Conservation (phyloP, 345 rosid species). For the Linum lewisii region DNA sequence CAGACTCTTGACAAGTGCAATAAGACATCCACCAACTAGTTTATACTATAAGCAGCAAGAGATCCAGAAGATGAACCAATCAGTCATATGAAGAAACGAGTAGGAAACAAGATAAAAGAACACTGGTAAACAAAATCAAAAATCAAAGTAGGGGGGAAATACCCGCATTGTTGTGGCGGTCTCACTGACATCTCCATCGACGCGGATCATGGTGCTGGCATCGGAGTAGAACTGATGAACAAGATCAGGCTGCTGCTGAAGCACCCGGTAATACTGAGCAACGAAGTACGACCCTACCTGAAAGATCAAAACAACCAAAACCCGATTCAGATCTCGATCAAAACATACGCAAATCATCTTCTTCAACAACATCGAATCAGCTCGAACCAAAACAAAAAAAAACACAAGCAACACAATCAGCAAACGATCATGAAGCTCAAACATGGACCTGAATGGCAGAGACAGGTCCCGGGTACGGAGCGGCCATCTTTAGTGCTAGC, state of each 20-base stretch:
- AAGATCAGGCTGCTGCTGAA: constrained; percentile 74
- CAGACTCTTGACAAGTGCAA: background rate
- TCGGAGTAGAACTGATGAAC: constrained; percentile 83
- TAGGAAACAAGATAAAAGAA: background rate
- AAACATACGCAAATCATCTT: background rate
- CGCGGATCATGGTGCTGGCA: constrained; percentile 57
- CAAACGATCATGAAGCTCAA: background rate
- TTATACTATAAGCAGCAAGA: background rate
- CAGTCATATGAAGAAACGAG: background rate
- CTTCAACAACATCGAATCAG: no score
- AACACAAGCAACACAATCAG: background rate
- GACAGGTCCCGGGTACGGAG: constrained; percentile 52
- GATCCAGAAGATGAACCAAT: background rate
- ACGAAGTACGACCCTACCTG: constrained; percentile 97
- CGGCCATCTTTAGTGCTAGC: constrained; percentile 31
- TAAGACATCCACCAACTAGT: background rate
- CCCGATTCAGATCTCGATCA: background rate
- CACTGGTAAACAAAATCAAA: background rate
- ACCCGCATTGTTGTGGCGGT: constrained; percentile 76
- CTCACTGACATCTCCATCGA: constrained; percentile 61
- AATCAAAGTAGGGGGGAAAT: background rate
- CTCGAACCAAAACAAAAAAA: background rate
- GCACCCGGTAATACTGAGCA: constrained; percentile 81
- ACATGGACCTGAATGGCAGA: constrained; percentile 41
- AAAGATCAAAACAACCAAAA: background rate